Base-by-base conservation (phyloP, 257 asterid species). In the Leptodermis oblonga region DNA sequence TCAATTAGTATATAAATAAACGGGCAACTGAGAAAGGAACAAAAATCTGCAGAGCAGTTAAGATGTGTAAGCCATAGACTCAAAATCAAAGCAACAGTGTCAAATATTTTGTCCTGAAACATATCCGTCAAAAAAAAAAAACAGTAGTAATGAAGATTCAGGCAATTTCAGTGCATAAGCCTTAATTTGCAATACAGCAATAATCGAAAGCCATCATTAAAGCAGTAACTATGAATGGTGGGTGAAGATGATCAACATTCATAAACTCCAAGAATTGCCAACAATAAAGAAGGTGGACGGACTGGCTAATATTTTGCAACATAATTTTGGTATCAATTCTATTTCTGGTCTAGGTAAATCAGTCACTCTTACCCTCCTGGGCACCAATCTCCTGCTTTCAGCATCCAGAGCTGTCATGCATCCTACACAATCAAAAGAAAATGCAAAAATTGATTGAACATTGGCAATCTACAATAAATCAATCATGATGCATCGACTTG, bases 401-500 rank as follows among this genome's bases (percentile, higher is more conserved):
- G 98, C 98, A 79, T 92, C 97, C 65, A 92, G 77, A 45, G 98
- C 98, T 49, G 97, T 96, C 97, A 92, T 92, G 83, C 97, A 92
- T 52, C 98, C 96, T 92, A 83, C 87, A 80, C 23, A 61, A 36
- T 39, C 60, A 34, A 4, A 67, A 31, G 13, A 67, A 12, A 43
- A 11, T 5, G 17, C 0, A 22, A 7, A n/a, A 22, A 51, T 11
- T 20, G 28, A 20, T 51, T 51, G 11, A 0, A 20, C 28, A 48
- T 7, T 6, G 5, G 58, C 58, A 51, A 18, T n/a, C 28, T n/a
- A n/a, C 0, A n/a, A 20, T 1, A 51, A 20, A 20, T 26, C 26
- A 51, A 22, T n/a, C 15, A 20, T 7, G 2, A 48, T 43, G 20
- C 20, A 45, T 13, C 51, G 22, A 48, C 7, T 17, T 17, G 7